Evolutionary conservation across 1,284 basidiomycete species (phyloP), one percentile per base, ranked within the genome.

Genomic region (Malassezia equina): DNA sequence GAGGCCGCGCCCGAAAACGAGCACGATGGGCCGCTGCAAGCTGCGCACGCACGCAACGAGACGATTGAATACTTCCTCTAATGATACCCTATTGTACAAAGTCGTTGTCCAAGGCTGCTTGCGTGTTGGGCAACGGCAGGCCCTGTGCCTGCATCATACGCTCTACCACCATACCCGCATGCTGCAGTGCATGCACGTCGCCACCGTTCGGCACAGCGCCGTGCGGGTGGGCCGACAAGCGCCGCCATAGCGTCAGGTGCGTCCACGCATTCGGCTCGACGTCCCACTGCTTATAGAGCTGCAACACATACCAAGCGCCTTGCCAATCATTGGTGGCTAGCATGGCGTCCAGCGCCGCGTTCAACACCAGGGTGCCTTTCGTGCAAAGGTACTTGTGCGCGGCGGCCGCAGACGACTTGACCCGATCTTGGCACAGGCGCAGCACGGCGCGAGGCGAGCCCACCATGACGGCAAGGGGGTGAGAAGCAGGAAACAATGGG

Each of bases 1-100:
- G 89, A 94, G 66, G 94, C 94, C 3, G 94, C 94, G 4, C 94
- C 94, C 8, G 94, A 99, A 76, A 99, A 99, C 75, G 93, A 94
- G 51, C 76, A 66, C 62, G 73, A 75, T 50, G 73, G 73, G 2
- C 73, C 72, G 13, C 63, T 67, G 42, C 69, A 73, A 57, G 63
- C 62, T 9, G 48, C 47, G 17, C 55, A 63, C 40, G 27, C 51
- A 23, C 47, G 45, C 28, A 65, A 60, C 49, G 66, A 68, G 32
- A 61, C 66, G 2, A 61, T 68, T 28, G 66, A 68, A 42, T 68
- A 68, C 58, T 68, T 68, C 44, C 58, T 68, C 52, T 68, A 54
- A 49, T 47, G 29, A 31, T 52, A 45, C 50, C 50, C 50, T 33
- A 29, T 15, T 24, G 41, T 27, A 28, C n/a, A n/a, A 8, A 25